phyloP scores from a whole-genome alignment of 2,329 filamentous ascomycete genomes.

The Pseudogymnoascus sp. region DNA sequence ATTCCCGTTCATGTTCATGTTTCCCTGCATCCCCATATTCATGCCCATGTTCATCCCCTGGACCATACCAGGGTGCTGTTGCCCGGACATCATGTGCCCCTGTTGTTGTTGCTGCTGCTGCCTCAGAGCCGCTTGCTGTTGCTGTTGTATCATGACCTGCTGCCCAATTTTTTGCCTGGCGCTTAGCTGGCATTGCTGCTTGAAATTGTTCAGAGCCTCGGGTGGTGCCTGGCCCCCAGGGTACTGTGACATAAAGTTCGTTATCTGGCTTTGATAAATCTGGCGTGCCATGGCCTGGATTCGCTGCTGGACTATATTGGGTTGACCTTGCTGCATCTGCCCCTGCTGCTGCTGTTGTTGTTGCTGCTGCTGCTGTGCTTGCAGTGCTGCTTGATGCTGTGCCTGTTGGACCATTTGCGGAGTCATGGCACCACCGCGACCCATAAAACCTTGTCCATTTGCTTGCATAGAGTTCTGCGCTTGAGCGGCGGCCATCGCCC shows the following conservation, averaged over 20 bases:
- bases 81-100: slow-evolving; percentile 21
- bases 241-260: slow-evolving; percentile 33
- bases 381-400: slow-evolving; percentile 21
- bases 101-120: slow-evolving; percentile 29
- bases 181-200: slow-evolving; percentile 21
- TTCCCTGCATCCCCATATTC: slow-evolving; percentile 22
- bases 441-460: slow-evolving; percentile 25
- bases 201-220: slow-evolving; percentile 10
- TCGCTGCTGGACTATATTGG: neutral
- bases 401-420: slow-evolving; percentile 30
- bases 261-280: slow-evolving; percentile 27
- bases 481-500: slow-evolving; percentile 17
- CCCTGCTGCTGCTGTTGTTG: slow-evolving; percentile 30
- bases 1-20: slow-evolving; percentile 9
- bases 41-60: slow-evolving; percentile 18
- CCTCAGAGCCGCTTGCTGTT: slow-evolving; percentile 27
- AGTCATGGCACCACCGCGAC: slow-evolving; percentile 35
- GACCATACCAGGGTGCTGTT: slow-evolving; percentile 13
- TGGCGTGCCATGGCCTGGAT: slow-evolving; percentile 21
- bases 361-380: slow-evolving; percentile 33
- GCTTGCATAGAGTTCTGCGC: slow-evolving; percentile 17
- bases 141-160: slow-evolving; percentile 30
- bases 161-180: slow-evolving; percentile 24
- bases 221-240: neutral
- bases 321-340: slow-evolving; percentile 28